Base-by-base conservation (phyloP, 306 rosid genomes). In the Lotus japonicus region DNA sequence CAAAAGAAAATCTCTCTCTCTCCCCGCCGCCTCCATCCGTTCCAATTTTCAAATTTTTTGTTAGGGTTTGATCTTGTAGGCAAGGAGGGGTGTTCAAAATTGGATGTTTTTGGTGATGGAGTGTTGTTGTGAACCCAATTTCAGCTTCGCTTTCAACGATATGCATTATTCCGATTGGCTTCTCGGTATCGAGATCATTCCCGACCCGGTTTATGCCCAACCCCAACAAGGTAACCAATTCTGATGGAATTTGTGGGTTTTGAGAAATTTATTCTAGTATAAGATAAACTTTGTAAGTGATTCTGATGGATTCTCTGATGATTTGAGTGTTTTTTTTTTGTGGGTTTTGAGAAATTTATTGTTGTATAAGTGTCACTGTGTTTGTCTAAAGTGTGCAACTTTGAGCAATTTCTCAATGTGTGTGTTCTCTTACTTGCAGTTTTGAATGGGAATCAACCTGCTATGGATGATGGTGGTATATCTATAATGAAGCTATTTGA, bases 111-210 rank as follows among this genome's bases (percentile, higher is more conserved):
- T 82, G 62, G 85, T 80, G 8, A 81, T 87, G 97, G 96, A 90
- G 21, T 72, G 92, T 7, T 81, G n/a, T n/a, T n/a, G 89, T 15
- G 99, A 90, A 13, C 78, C 92, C 19, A 91, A 95, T 80, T 95
- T 95, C 64, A 97, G 78, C 11, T 95, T 95, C 78, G 97, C 99
- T 64, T 95, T 95, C 76, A 88, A 95, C 78, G 99, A 85, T 53
- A 87, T 96, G 13, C 90, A 95, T 73, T 95, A 90, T 89, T 95
- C 99, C 41, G 99, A 95, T 67, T 78, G 99, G 43, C 23, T 85
- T 71, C 92, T 95, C 13, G 84, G 85, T 72, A 90, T 95, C 84
- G 99, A 95, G 84, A 88, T 95, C 82, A 79, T 84, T 84, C 76
- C 77, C 5, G 95, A 90, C 23, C 31, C 84, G 0, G 72, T 72